Evolutionary conservation across 2,329 filamentous ascomycete genomes (phyloP), one percentile per base, ranked within the genome.

Genomic region (Coniella vitis): DNA sequence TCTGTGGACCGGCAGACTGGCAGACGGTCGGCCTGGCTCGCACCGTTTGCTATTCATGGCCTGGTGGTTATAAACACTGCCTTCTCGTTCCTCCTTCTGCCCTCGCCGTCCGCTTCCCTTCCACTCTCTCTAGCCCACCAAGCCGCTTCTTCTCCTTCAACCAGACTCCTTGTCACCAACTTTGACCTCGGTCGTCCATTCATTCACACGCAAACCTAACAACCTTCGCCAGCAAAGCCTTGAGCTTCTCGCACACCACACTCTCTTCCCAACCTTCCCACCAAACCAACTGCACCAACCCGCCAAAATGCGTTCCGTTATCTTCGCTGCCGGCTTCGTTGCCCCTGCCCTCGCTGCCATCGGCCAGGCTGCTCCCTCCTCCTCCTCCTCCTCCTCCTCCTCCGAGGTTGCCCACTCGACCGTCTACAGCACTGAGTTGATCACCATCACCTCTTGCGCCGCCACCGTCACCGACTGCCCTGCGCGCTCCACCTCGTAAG

Each of bases 221-320:
- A 54, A 55, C 17, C 43, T 25, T 16, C 39, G 19, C 19, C 49
- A 48, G 40, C 45, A 59, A 10, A 62, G 58, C 58, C 57, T 56
- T 35, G 38, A 56, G 60, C 59, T 61, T 61, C n/a, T n/a, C n/a
- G n/a, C n/a, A n/a, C 56, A 56, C 45, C 57, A 60, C 42, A 47
- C 54, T 63, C 57, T 59, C 60, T 60, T 47, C n/a, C n/a, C 50
- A 54, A 29, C 45, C 39, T 21, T 35, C 40, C 51, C 50, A 49
- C 56, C 47, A 56, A 55, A 45, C 48, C 54, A 43, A 44, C 37
- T 48, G 50, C 34, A 38, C 35, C 46, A 54, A 61, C 55, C 43
- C 38, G 58, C 72, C 78, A 82, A 81, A 62, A 83, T 83, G 79
- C 76, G 76, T 78, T 81, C 80, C 76, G 62, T 74, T 60, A 48